Percentiles rank a stretch among this genome's conserved stretches.
Conservation (phyloP, 495 filamentous ascomycete species). For the Podospora didyma region DNA sequence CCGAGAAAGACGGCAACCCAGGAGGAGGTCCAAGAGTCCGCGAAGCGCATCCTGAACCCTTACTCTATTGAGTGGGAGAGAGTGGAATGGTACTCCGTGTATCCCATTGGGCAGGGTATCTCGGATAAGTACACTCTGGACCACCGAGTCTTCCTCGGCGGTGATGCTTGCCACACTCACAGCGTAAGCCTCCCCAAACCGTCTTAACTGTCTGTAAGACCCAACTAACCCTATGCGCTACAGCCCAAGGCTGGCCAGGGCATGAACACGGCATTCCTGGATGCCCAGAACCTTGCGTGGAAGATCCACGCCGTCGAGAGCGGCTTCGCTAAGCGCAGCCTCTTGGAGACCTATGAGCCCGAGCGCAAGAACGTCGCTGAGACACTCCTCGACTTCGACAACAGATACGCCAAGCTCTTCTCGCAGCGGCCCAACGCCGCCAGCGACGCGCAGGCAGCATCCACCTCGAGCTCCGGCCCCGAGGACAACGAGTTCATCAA, state of each 20-base stretch:
- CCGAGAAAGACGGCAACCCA: constrained; percentile 59
- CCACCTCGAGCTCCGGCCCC: constrained; percentile 19
- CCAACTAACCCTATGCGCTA: not conserved
- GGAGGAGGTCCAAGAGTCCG: constrained; percentile 62
- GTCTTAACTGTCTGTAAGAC: not conserved
- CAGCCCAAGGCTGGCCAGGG: constrained; percentile 78
- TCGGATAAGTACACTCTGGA: constrained; percentile 62
- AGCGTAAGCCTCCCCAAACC: constrained; percentile 44
- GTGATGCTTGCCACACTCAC: constrained; percentile 82
- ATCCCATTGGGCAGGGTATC: constrained; percentile 73
- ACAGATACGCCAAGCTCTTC: constrained; percentile 65
- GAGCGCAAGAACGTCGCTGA: constrained; percentile 70
- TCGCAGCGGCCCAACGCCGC: constrained; percentile 54
- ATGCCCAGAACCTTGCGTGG: constrained; percentile 80
- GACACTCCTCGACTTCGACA: constrained; percentile 69
- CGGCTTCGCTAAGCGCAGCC: constrained; percentile 50
- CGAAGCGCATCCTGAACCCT: constrained; percentile 62
- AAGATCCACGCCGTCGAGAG: constrained; percentile 70
- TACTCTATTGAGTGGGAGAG: constrained; percentile 67
- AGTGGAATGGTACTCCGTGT: constrained; percentile 65
- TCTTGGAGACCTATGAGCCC: constrained; percentile 67
- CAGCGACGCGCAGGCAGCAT: constrained; percentile 43
- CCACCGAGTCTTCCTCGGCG: constrained; percentile 69
- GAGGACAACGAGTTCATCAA: constrained; percentile 66
- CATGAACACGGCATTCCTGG: constrained; percentile 82